Evolutionary conservation across 306 rosid genomes (phyloP), one percentile per base, ranked within the genome.

Genomic region (Prunus davidiana): DNA sequence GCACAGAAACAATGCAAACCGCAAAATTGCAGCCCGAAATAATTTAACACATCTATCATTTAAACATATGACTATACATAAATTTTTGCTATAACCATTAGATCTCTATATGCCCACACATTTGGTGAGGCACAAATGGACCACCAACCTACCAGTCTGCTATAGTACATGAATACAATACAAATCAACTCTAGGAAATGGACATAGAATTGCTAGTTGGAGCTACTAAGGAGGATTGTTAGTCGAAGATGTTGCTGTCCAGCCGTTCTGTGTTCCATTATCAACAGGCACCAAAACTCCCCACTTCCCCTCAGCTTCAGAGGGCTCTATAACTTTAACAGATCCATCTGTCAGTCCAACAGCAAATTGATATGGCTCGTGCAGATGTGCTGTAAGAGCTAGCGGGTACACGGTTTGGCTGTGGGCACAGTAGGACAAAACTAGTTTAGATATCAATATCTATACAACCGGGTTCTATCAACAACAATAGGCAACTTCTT

Each of bases 291-390:
- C 71, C 16, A 5, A 78, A 82, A 49, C 73, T 78, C 95, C 95
- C 95, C 91, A 90, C 74, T 86, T 87, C 54, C 90, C 88, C 74
- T 90, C 88, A 12, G 95, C 78, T 51, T 86, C 91, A 5, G 72
- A 66, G 38, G 95, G 95, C 73, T 90, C 95, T 52, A 90, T 82
- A 76, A 90, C 92, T 84, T 79, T 87, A 25, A 90, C 90, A 5
- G 91, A 84, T 61, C 95, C 95, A 77, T 90, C 90, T 8, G 78
- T 82, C 76, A 87, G 72, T 57, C 95, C 95, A 55, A 90, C 79
- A 5, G 95, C 90, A 52, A 90, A 86, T 76, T 90, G 95, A 69
- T 87, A 74, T 14, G 90, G 87, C 61, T 90, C 92, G 11, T 67
- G 77, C 3, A 91, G 89, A 84, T 90, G 91, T 52, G 89, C 82